Evolutionary conservation across 1,284 basidiomycete genomes (phyloP).

Genomic region (Microbotryum silenes-acaulis): DNA sequence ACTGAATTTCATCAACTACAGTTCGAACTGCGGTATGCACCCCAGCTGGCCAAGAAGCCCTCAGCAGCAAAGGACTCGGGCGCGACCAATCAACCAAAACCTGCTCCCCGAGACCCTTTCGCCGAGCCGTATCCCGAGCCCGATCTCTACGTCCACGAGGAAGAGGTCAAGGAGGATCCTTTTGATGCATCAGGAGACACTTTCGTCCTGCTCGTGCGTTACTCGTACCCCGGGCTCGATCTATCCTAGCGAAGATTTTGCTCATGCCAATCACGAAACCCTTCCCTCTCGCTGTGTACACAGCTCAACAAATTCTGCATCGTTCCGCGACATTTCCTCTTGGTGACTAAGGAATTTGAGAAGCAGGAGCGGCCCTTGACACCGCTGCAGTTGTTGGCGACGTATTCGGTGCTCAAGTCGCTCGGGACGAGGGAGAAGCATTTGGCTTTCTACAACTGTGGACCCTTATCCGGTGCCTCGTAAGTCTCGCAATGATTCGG

Average conservation of each 20-base stretch:
- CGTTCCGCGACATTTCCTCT: slow-evolving; percentile 34
- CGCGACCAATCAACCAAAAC: neutral
- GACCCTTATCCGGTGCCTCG: slow-evolving; percentile 27
- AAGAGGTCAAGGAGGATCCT: slow-evolving; percentile 24
- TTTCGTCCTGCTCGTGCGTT: slow-evolving; percentile 22
- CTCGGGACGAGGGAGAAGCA: slow-evolving; percentile 28
- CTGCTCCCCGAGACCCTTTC: slow-evolving; percentile 19
- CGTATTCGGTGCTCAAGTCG: slow-evolving; percentile 32
- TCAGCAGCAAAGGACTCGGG: slow-evolving; percentile 4
- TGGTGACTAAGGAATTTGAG: slow-evolving; percentile 35
- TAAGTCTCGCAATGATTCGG: neutral
- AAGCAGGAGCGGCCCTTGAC: slow-evolving; percentile 33
- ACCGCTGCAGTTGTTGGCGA: slow-evolving; percentile 30
- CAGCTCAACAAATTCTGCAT: slow-evolving; percentile 38
- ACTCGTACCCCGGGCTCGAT: neutral
- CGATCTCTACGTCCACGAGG: slow-evolving; percentile 26
- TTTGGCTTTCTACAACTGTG: slow-evolving; percentile 35
- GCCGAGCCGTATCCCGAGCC: slow-evolving; percentile 20
- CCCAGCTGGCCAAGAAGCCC: slow-evolving; percentile 27
- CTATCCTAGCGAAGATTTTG: neutral
- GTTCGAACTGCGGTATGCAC: slow-evolving; percentile 31
- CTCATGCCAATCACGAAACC: neutral
- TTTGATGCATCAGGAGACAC: slow-evolving; percentile 18
- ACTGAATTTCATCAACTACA: neutral
- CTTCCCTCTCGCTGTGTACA: neutral